Percentiles rank a stretch among this genome's conserved stretches.
These are phyloP conservation scores for Nicotiana tomentosiformis DNA, from an alignment of 257 asterid species.

Conservation along the genomic window DNA sequence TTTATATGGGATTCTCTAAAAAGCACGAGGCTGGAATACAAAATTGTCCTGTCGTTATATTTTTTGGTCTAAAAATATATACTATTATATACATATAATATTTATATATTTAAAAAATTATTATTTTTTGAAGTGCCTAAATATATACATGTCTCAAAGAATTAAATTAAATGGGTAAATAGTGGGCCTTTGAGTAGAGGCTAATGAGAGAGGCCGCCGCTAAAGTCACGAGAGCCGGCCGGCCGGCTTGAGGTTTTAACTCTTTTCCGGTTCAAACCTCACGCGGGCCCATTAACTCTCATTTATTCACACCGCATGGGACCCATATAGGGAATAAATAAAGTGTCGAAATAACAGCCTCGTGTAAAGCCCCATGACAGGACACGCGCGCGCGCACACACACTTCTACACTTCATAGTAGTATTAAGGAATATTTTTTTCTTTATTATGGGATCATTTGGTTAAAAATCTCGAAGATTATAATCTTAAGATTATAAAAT, in stretches of 20 bases:
- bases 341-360: background rate
- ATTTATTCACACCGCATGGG: slow-evolving; percentile 33
- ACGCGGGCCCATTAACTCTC: slow-evolving; percentile 39
- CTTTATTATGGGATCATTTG: too few species aligned
- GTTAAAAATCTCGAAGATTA: too few species aligned
- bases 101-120: too few species aligned
- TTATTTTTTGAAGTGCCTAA: too few species aligned
- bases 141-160: too few species aligned
- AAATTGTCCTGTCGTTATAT: too few species aligned
- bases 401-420: background rate
- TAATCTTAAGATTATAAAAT: too few species aligned
- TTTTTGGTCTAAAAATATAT: too few species aligned
- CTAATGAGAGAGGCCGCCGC: slow-evolving; percentile 24
- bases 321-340: background rate
- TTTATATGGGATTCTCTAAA: background rate
- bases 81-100: too few species aligned
- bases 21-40: background rate
- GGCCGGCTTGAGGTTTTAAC: background rate
- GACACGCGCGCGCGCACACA: background rate
- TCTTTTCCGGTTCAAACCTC: slow-evolving; percentile 24
- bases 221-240: slow-evolving; percentile 25
- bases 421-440: background rate
- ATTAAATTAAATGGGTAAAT: background rate
- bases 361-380: background rate
- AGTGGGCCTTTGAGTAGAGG: slow-evolving; percentile 16